Base-by-base conservation (phyloP, 2,329 filamentous ascomycete species). In the Xylaria sp. region DNA sequence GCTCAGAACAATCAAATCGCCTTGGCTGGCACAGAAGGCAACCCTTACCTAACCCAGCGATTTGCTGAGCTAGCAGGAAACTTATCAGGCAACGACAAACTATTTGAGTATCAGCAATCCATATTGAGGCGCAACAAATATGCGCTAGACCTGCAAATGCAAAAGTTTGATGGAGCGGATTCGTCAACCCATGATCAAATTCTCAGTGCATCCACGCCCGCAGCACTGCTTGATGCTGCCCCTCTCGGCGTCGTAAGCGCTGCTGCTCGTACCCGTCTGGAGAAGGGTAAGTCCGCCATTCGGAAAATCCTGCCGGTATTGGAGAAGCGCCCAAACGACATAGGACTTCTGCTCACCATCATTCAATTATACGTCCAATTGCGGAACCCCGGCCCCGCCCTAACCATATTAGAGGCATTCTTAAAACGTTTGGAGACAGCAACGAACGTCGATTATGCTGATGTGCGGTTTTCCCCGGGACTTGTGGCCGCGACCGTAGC, bases 381-480 rank as follows among this genome's bases (percentile, higher is more conserved):
- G 40, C 86, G 88, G 47, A 92, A 94, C 72, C 83, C 86, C 27
- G 88, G 85, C 29, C 87, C 90, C 3, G 94, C 94, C 4, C 85
- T 93, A 35, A 80, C 83, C n/a, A 81, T 92, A 5, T 80, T 97
- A 2, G 90, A 96, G 72, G 80, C 84, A 1, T 93, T 95, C 72
- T 84, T 97, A 57, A 84, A 84, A 64, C 85, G 85, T 9, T 82
- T 97, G 1, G 91, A 94, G 69, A 77, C 85, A 48, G 86, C 85
- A 3, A 81, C 75, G 5, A 78, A 80, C 0, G 72, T 82, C 2
- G 80, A 84, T 15, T 82, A 89, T 60, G 81, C 87, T 58, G 87
- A 93, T 68, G 85, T 90, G 25, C 89, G 93, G 10, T 95, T 89
- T 74, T 89, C 92, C 25, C 94, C 95, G 0, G 94, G 94, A 2